Evolutionary conservation across 768 basidiomycete species (phyloP).

Genomic region (Podaxis rugospora): DNA sequence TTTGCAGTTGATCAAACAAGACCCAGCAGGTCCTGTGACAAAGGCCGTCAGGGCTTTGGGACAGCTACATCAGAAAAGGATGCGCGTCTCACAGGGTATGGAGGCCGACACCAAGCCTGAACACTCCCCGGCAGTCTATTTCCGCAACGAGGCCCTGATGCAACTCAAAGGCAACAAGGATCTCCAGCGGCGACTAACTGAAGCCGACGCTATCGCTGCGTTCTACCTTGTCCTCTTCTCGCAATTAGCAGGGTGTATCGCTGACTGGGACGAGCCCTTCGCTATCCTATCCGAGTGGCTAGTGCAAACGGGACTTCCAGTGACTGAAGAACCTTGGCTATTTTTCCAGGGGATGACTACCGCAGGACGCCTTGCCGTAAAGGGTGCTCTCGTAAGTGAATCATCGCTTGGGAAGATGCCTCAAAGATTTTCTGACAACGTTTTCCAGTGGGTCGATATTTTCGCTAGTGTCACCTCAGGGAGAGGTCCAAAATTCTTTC

Average conservation of each 20-base stretch:
- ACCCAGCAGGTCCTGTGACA: slow-evolving; percentile 68
- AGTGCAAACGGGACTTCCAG: slow-evolving; percentile 55
- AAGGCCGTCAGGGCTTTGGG: slow-evolving; percentile 76
- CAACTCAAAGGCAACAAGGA: slow-evolving; percentile 55
- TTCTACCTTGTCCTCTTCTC: slow-evolving; percentile 74
- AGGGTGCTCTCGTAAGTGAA: slow-evolving; percentile 65
- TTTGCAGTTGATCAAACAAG: slow-evolving; percentile 49
- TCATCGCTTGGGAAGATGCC: background rate
- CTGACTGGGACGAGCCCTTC: slow-evolving; percentile 69
- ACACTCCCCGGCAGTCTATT: slow-evolving; percentile 55
- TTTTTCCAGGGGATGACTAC: slow-evolving; percentile 51
- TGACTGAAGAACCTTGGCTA: slow-evolving; percentile 60
- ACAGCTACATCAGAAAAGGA: slow-evolving; percentile 60
- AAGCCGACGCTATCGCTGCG: slow-evolving; percentile 74
- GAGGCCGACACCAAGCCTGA: slow-evolving; percentile 52
- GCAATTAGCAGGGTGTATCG: slow-evolving; percentile 61
- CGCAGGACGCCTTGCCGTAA: slow-evolving; percentile 55
- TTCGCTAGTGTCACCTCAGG: slow-evolving; percentile 60
- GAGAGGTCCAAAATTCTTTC: slow-evolving; percentile 60
- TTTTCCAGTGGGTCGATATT: slow-evolving; percentile 69
- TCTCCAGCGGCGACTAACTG: slow-evolving; percentile 49
- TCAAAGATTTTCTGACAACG: slow-evolving; percentile 10
- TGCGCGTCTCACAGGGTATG: slow-evolving; percentile 58
- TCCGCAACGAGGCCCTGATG: slow-evolving; percentile 64
- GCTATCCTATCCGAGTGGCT: slow-evolving; percentile 76